phyloP scores from a whole-genome alignment of 768 basidiomycete genomes.

The Cystofilobasidium capitatum region DNA sequence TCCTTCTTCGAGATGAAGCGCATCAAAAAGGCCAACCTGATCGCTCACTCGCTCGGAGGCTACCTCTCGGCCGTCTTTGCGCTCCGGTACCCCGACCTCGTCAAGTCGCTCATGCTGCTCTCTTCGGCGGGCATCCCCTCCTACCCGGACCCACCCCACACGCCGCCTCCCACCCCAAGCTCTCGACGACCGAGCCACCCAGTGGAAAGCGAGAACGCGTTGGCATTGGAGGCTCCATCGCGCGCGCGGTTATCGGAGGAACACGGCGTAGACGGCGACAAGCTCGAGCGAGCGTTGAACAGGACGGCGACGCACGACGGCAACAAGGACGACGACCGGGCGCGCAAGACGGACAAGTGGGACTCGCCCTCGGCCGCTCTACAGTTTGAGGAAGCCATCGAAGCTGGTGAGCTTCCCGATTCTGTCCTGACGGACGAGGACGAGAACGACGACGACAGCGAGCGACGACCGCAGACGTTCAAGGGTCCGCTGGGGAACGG shows the following conservation, averaged over 20 bases:
- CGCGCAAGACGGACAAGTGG: neutral
- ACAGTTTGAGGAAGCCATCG: neutral
- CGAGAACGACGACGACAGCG: neutral
- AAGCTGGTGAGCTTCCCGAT: neutral
- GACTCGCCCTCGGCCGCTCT: neutral
- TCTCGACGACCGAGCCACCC: neutral
- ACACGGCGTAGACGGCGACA: no score
- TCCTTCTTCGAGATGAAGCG: slow-evolving; percentile 9
- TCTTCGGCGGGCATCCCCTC: slow-evolving; percentile 18
- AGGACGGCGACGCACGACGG: neutral
- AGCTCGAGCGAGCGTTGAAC: no score
- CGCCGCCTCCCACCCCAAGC: neutral
- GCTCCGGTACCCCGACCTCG: neutral
- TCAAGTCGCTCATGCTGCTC: slow-evolving; percentile 14
- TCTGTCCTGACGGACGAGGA: neutral
- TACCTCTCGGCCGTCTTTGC: slow-evolving; percentile 17
- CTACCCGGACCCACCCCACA: neutral
- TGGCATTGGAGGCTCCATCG: neutral
- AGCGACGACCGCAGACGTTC: slow-evolving; percentile 17
- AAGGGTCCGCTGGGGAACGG: slow-evolving; percentile 23
- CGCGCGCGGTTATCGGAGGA: no score
- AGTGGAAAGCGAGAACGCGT: neutral
- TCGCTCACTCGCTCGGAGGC: slow-evolving; percentile 19
- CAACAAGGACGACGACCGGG: no score
- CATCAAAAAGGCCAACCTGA: slow-evolving; percentile 7